phyloP scores from a whole-genome alignment of 2,329 filamentous ascomycete genomes.

The Trichoderma semiorbis region DNA sequence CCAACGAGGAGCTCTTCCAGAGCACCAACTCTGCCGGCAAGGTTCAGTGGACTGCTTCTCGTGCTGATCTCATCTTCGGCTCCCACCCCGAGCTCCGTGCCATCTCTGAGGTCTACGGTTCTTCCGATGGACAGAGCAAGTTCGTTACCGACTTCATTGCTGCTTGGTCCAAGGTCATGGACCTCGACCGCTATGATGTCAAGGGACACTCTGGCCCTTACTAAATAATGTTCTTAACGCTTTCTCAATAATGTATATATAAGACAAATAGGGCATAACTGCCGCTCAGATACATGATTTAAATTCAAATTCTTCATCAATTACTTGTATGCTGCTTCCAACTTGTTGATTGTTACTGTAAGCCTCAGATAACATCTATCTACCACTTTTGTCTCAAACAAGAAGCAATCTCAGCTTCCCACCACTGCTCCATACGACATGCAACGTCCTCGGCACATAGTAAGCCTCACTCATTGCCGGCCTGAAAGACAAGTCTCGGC shows the following conservation, averaged over 20 bases:
- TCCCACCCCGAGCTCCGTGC: conserved; percentile 69
- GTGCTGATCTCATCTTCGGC: conserved; percentile 68
- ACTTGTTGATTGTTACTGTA: background rate
- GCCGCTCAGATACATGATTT: background rate
- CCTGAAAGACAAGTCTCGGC: background rate
- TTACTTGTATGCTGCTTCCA: background rate
- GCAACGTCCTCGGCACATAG: background rate
- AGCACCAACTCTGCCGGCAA: conserved; percentile 62
- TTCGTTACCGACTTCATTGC: conserved; percentile 68
- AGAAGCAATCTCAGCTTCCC: background rate
- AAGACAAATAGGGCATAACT: background rate
- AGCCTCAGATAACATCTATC: background rate
- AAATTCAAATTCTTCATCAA: background rate
- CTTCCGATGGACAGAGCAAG: conserved; percentile 55
- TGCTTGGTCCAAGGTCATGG: conserved; percentile 74
- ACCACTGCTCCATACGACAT: background rate
- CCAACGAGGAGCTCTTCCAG: conserved; percentile 55
- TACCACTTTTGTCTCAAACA: background rate
- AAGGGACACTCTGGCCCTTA: conserved; percentile 9
- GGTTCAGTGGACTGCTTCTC: conserved; percentile 66
- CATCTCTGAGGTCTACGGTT: conserved; percentile 65
- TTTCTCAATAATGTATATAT: conserved; percentile 2
- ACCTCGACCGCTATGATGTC: conserved; percentile 64
- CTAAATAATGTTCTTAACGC: background rate
- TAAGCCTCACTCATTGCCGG: background rate